These are phyloP conservation scores for Boletales sp. DNA, from an alignment of 768 basidiomycete species.

Conservation along the genomic window DNA sequence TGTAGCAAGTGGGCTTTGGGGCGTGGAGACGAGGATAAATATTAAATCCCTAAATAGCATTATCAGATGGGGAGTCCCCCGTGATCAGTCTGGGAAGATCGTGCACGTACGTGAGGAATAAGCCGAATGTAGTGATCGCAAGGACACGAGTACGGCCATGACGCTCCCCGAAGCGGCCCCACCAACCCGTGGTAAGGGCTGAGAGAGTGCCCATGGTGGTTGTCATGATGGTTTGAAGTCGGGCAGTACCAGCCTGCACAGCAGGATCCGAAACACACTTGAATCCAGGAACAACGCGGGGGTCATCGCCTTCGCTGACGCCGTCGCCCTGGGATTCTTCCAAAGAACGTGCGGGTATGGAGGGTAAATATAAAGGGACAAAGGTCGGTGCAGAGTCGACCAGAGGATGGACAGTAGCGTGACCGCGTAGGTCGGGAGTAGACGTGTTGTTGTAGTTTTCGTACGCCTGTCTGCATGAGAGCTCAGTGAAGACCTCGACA, in stretches of 20 bases:
- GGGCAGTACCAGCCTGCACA: conserved; percentile 67
- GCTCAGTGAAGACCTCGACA: conserved; percentile 75
- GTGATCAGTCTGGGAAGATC: conserved; percentile 16
- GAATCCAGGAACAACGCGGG: conserved; percentile 34
- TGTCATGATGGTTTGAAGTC: conserved; percentile 73
- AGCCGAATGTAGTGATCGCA: conserved; percentile 59
- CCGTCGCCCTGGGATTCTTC: conserved; percentile 22
- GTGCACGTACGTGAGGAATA: conserved; percentile 64
- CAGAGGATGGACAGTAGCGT: conserved; percentile 1
- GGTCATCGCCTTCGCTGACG: conserved; percentile 36
- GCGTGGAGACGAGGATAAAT: conserved; percentile 75
- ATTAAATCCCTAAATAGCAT: conserved; percentile 57
- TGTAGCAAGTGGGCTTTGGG: conserved; percentile 51
- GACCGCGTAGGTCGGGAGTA: background rate
- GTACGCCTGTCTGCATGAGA: conserved; percentile 63
- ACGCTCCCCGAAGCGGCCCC: conserved; percentile 77
- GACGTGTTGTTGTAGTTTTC: conserved; percentile 39
- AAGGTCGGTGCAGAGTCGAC: conserved; percentile 6
- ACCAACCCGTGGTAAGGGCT: conserved; percentile 81
- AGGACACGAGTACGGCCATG: conserved; percentile 77
- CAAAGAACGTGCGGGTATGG: conserved; percentile 2
- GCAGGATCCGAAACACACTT: conserved; percentile 46
- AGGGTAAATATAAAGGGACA: conserved; percentile 10
- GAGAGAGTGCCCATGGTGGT: conserved; percentile 76
- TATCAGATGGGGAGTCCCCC: background rate